Evolutionary conservation across 345 rosid species (phyloP), one percentile per base, ranked within the genome.

Genomic region (Brassica rapa): DNA sequence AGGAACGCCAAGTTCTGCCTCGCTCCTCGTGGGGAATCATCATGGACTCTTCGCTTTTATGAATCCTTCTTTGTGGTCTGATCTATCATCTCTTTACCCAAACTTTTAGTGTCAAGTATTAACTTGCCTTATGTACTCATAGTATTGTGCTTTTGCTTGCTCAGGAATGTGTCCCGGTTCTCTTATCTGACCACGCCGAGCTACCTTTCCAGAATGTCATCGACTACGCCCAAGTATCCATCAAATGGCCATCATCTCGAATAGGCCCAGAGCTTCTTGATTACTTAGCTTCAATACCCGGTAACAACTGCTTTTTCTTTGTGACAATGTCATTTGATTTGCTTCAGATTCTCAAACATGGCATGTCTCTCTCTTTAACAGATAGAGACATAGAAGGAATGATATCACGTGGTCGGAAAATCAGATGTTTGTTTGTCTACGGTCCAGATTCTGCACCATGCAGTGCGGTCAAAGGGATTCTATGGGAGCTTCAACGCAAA

Each of bases 401-500:
- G 91, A 86, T 95, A 82, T 84, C 85, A 8, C 86, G 83, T 1
- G 98, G 98, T 53, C 83, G 89, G 78, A 81, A 83, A 81, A 76
- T 91, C 14, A 84, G 97, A 73, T 95, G 99, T 82, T 73, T 95
- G 77, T 93, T 92, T 85, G 94, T 84, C 55, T 95, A 95, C 63
- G 87, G 89, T 49, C 82, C 89, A 32, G 98, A 90, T 51, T 79
- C 86, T 0, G 88, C 85, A 51, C 74, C 78, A 1, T 95, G 99
- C 74, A 93, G 98, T 56, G 92, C 98, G 19, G 89, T 87, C 82
- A 84, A 70, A 81, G 99, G 94, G 71, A 82, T 95, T 72, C 7
- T 95, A 75, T 93, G 97, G 99, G 98, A 95, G 79, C 94, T 95
- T 74, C 99, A 93, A 77, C 88, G 94, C 71, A 95, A 91, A 86